phyloP scores from a whole-genome alignment of 805 yeast species.

The Saccharomycopsis amapae region DNA sequence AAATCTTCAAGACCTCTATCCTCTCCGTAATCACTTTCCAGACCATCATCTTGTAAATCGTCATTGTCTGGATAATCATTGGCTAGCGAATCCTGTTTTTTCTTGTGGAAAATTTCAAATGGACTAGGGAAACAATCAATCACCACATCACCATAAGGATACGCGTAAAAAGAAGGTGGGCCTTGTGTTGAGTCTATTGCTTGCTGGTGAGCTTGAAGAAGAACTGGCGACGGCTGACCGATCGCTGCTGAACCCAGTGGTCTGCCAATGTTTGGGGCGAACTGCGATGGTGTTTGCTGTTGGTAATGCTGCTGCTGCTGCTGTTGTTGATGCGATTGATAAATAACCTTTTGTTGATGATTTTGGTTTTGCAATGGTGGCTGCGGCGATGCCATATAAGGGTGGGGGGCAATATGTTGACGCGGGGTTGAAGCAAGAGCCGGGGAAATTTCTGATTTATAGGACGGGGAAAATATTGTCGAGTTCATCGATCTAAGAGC shows the following conservation, averaged over 20 bases:
- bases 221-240: background rate
- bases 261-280: too few relatives aligned
- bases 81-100: background rate
- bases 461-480: background rate
- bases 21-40: background rate
- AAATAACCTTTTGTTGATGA: background rate
- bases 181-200: background rate
- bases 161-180: slow-evolving; percentile 1
- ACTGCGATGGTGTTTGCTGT: too few relatives aligned
- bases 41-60: background rate
- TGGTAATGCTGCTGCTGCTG: background rate
- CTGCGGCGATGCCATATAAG: background rate
- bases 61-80: slow-evolving; percentile 10
- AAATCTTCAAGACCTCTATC: background rate
- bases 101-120: slow-evolving; percentile 9
- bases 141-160: slow-evolving; percentile 14
- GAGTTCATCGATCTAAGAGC: background rate
- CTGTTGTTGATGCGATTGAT: background rate
- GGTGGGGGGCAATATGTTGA: background rate
- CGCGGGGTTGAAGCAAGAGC: background rate
- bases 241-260: too few relatives aligned
- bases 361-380: background rate
- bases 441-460: background rate
- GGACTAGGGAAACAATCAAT: slow-evolving; percentile 12
- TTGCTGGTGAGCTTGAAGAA: too few relatives aligned